Evolutionary conservation across 2,329 filamentous ascomycete species (phyloP), one percentile per base, ranked within the genome.

Genomic region (Aspergillus floridensis): DNA sequence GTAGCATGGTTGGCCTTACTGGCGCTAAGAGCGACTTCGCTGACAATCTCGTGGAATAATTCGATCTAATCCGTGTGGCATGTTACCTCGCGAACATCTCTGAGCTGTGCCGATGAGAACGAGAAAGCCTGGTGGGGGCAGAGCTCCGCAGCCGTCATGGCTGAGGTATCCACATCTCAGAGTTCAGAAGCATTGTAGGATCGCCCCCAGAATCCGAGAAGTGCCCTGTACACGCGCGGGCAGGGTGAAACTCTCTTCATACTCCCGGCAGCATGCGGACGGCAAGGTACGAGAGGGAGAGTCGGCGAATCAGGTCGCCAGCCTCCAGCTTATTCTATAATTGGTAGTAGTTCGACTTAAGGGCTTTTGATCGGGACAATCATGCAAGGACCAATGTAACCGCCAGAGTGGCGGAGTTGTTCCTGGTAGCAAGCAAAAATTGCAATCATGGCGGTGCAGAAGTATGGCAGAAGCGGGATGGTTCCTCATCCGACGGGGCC

Each of bases 181-280:
- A 19, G 46, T 22, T 24, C 26, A 24, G 24, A 41, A 57, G 48
- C 31, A 47, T 46, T 54, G 46, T 29, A 58, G 46, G 55, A 60
- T 58, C 51, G 46, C 46, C 58, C 26, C n/a, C 12, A 14, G 22
- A 14, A 12, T 29, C 49, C 31, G 56, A 46, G 38, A 31, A 48
- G 48, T 47, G 49, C 46, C 53, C 26, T 55, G 55, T 51, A 58
- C 59, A 60, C 59, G 59, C 58, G 59, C 26, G 54, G 38, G 56
- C 51, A 47, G 56, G 59, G 55, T 60, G 48, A 53, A 58, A 58
- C 59, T 54, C 53, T 46, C 46, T 56, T 54, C 48, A 49, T 26
- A 31, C 14, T 26, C 48, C 8, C 26, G 11, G n/a, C 21, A 19
- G 11, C 53, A 55, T 55, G 53, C 53, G 47, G 41, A 55, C 46